Conservation (phyloP, 306 rosid genomes). For the Arachis hypogaea region DNA sequence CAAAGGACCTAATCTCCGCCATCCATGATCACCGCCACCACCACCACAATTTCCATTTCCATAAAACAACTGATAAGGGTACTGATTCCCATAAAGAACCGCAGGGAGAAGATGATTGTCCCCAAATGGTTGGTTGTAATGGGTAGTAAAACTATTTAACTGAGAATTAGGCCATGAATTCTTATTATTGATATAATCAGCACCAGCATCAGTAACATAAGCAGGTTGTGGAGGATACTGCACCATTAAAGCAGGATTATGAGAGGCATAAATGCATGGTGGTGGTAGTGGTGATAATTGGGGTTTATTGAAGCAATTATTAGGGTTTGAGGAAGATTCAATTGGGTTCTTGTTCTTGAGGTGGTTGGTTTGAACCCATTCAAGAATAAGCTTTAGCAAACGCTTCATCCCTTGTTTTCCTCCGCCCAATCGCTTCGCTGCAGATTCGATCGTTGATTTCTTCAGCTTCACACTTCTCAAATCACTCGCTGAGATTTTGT, state of each 20-base stretch:
- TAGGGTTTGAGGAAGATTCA: neutral
- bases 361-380: constrained; percentile 74
- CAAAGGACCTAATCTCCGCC: constrained; percentile 51
- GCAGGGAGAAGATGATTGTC: neutral
- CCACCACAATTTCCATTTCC: constrained; percentile 26
- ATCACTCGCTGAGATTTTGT: constrained; percentile 67
- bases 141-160: neutral
- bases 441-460: constrained; percentile 63
- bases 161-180: neutral
- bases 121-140: neutral
- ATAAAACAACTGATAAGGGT: neutral
- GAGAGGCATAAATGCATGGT: constrained; percentile 36
- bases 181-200: too few relatives aligned
- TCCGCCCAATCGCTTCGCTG: constrained; percentile 65
- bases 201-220: constrained; percentile 26
- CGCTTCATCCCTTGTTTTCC: constrained; percentile 71
- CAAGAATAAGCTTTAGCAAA: constrained; percentile 63
- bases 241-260: neutral
- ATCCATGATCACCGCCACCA: constrained; percentile 30
- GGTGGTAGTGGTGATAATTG: too few relatives aligned
- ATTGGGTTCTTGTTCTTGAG: constrained; percentile 52
- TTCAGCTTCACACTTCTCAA: constrained; percentile 65
- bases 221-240: neutral
- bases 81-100: neutral
- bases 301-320: too few relatives aligned